Base-by-base conservation (phyloP, 768 basidiomycete genomes). In the Chalciporus sphaerocephalus region DNA sequence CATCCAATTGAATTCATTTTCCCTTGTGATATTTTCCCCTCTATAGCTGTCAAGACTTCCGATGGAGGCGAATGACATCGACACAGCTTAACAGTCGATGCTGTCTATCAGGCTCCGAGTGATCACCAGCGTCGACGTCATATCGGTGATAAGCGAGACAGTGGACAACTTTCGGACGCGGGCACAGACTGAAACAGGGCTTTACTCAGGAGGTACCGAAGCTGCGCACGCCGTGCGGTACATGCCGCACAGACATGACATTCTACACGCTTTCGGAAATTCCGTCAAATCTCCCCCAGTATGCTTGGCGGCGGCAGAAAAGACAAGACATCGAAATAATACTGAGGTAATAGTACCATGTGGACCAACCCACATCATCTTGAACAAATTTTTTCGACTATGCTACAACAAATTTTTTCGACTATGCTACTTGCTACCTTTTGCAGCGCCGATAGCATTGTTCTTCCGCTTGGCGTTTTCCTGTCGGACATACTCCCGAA, bases 381-480 rank as follows among this genome's bases (percentile, higher is more conserved):
- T 15, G 30, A n/a, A 13, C 30, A 32, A 15, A n/a, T 32, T 32
- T n/a, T n/a, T n/a, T n/a, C n/a, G n/a, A n/a, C n/a, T n/a, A n/a
- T n/a, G n/a, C n/a, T n/a, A n/a, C n/a, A n/a, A n/a, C n/a, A n/a
- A n/a, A n/a, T n/a, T n/a, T n/a, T 32, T n/a, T 32, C 30, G 30
- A 32, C 15, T 32, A n/a, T 5, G 13, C n/a, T 32, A 32, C 5
- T 13, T 32, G 74, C 52, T 61, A 74, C 30, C 48, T 24, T 49
- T 60, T 6, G 58, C 56, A 5, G 47, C 59, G 24, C 33, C 45
- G 38, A 49, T 45, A 12, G 59, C 59, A 15, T 51, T 38, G n/a
- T 51, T 60, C 51, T 61, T 60, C 36, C 56, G 52, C 39, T 32
- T 61, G 40, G 50, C 27, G 22, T 60, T 60, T 30, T 61, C 53